Conservation (phyloP, 2,329 filamentous ascomycete species). For the Penicillium sp. region DNA sequence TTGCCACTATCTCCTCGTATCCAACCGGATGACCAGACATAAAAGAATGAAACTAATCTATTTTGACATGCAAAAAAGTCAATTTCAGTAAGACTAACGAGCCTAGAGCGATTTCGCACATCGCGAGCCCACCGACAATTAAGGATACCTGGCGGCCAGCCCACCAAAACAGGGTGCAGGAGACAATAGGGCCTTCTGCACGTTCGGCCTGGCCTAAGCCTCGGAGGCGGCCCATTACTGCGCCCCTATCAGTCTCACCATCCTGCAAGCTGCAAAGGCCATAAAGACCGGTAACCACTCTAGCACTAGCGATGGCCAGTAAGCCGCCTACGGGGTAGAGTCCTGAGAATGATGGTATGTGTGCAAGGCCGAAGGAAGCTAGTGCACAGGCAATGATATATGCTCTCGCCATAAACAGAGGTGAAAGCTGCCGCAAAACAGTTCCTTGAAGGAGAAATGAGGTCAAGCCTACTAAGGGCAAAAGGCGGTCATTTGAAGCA, state of each 20-base stretch:
- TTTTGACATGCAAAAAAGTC: no score
- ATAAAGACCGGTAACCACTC: conserved; percentile 91
- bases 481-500: conserved; percentile 75
- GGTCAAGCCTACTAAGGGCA: conserved; percentile 88
- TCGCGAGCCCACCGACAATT: no score
- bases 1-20: no score
- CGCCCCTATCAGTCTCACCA: conserved; percentile 73
- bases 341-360: conserved; percentile 64
- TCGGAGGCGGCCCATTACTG: conserved; percentile 80
- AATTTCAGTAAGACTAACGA: conserved; percentile 37
- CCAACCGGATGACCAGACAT: no score
- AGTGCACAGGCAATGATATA: conserved; percentile 77
- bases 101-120: no score
- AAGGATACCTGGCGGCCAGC: no score
- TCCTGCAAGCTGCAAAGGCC: conserved; percentile 91
- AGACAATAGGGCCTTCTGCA: conserved; percentile 81
- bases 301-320: conserved; percentile 86
- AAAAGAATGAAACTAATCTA: no score
- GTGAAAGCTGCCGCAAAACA: conserved; percentile 80
- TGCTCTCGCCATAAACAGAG: conserved; percentile 74
- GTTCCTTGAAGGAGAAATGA: conserved; percentile 87
- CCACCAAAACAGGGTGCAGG: conserved; percentile 98
- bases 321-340: conserved; percentile 81
- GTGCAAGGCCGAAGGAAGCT: conserved; percentile 77
- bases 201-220: conserved; percentile 78